Percentiles rank a stretch among this genome's conserved stretches.
Evolutionary conservation across 2,329 filamentous ascomycete species (phyloP).

Genomic region (Trichoderma simmonsii): DNA sequence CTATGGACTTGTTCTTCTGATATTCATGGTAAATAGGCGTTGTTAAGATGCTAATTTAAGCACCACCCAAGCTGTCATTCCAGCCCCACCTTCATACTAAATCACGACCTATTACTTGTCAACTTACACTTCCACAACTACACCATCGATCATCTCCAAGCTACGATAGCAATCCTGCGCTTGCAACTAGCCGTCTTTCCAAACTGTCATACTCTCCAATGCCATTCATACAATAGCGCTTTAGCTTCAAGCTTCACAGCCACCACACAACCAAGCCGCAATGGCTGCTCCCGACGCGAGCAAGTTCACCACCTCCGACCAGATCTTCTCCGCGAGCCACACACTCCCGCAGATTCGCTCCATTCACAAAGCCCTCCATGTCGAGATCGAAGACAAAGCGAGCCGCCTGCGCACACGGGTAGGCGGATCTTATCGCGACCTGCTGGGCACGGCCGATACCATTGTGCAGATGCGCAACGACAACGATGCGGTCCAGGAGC

Average conservation of each 20-base stretch:
- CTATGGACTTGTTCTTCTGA: neutral
- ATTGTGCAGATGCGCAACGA: slow-evolving; percentile 85
- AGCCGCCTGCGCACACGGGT: slow-evolving; percentile 61
- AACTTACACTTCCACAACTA: neutral
- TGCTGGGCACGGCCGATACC: slow-evolving; percentile 88
- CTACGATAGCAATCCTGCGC: neutral
- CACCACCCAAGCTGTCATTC: neutral
- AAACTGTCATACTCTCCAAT: neutral
- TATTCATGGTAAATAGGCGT: neutral
- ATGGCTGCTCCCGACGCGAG: slow-evolving; percentile 48
- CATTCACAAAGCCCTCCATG: slow-evolving; percentile 59
- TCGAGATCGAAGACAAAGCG: slow-evolving; percentile 60
- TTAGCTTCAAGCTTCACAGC: neutral
- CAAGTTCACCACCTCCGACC: slow-evolving; percentile 46
- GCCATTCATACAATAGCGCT: neutral
- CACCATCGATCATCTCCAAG: neutral
- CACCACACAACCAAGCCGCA: slow-evolving; percentile 20
- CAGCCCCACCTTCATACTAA: slow-evolving; percentile 9
- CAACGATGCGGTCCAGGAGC: slow-evolving; percentile 69
- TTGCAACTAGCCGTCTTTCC: neutral
- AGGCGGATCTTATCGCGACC: slow-evolving; percentile 73
- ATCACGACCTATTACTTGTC: neutral
- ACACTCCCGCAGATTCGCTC: slow-evolving; percentile 62
- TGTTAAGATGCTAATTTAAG: neutral
- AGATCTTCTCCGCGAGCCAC: slow-evolving; percentile 54